Evolutionary conservation across 2,329 filamentous ascomycete species (phyloP), one percentile per base, ranked within the genome.

Genomic region (Cladosporium sp.): DNA sequence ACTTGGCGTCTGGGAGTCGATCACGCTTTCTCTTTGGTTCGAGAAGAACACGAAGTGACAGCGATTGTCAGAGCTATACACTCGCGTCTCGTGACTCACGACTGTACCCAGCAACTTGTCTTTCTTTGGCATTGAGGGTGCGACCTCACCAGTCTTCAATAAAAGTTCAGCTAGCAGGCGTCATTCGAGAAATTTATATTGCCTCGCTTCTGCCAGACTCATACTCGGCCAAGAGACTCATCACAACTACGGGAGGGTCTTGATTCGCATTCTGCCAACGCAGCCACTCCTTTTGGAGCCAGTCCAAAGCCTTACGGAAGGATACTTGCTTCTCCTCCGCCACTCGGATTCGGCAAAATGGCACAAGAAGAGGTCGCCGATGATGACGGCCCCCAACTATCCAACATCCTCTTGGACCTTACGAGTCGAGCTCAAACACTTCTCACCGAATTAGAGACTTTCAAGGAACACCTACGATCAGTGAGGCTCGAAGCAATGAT

Each of bases 391-490:
- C 56, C 64, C n/a, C 23, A 60, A 23, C 18, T 64, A n/a, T 61
- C 65, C 16, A 33, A 50, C 50, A 62, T 69, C 4, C 52, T 75
- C 11, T 62, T 68, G 23, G 72, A 74, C 33, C 74, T 82, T 0
- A 73, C 79, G n/a, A 56, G 70, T 7, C 74, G 80, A 62, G 79
- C 79, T 55, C 73, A 77, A 56, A 68, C 65, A 1, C 68, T 83
- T 1, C 72, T 79, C 8, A 67, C 74, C 18, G 81, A 83, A 65
- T 75, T 83, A 2, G 77, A 81, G 50, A 68, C 71, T 1, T 82
- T 81, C 57, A 72, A 78, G 5, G 67, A 74, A 11, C 70, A 76
- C 62, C 68, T 78, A 14, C 71, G 71, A 29, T 70, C 71, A 11
- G 75, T 77, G 60, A 72, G 76, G 29, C 74, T 78, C 50, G 74